Conservation (phyloP, 495 filamentous ascomycete genomes). For the Hyphodiscus hymeniophilus region DNA sequence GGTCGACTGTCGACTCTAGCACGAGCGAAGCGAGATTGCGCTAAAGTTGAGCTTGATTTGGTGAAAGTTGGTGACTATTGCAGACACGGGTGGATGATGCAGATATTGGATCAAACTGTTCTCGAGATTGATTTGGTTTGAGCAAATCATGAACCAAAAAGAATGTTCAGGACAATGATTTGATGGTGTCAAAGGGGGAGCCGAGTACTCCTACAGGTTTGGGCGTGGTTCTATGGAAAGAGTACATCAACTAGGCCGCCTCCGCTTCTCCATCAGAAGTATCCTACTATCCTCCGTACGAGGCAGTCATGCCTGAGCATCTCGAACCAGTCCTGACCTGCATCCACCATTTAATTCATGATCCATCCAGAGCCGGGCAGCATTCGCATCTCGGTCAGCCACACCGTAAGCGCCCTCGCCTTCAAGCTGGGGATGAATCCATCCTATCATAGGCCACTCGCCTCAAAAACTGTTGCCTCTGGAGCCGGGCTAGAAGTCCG, state of each 20-base stretch:
- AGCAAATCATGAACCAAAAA: background rate
- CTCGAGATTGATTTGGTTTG: background rate
- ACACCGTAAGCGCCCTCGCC: conserved; percentile 17
- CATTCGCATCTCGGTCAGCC: conserved; percentile 3
- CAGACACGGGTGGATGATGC: too few relatives aligned
- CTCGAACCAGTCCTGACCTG: background rate
- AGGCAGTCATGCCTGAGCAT: too few relatives aligned
- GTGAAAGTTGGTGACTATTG: too few relatives aligned
- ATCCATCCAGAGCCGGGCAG: background rate
- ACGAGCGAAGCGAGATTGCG: background rate
- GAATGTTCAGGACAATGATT: background rate
- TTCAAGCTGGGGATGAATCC: background rate
- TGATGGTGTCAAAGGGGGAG: background rate
- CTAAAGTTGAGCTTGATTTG: background rate
- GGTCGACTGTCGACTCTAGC: background rate
- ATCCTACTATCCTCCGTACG: too few relatives aligned
- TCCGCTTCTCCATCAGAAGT: background rate
- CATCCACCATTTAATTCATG: background rate
- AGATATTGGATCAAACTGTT: too few relatives aligned
- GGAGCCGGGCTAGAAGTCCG: too few relatives aligned
- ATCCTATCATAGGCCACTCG: conserved; percentile 15
- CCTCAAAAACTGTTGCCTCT: background rate
- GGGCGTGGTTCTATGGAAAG: too few relatives aligned
- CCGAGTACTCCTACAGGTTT: too few relatives aligned
- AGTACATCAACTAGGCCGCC: background rate